Conservation (phyloP, 148 eudicot species). For the Cornus controversa region DNA sequence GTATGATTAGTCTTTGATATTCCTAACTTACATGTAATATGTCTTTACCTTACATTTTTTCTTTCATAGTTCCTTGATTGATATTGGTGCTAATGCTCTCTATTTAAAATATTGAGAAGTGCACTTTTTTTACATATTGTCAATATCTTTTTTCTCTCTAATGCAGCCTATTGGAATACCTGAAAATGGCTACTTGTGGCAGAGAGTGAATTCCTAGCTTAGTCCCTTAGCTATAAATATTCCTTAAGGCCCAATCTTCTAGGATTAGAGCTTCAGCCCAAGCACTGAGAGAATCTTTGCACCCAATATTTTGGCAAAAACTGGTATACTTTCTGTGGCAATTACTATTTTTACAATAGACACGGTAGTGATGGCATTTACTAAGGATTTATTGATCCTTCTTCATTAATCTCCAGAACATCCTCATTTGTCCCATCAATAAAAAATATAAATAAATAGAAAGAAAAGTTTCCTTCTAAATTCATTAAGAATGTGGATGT, state of each 20-base stretch:
- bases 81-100: too few species aligned
- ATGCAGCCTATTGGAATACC: conserved; percentile 91
- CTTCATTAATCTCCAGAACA: not conserved
- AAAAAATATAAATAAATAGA: not conserved
- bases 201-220: too few species aligned
- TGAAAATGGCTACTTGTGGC: too few species aligned
- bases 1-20: not conserved
- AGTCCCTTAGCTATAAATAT: conserved; percentile 98
- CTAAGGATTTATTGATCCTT: not conserved
- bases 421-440: not conserved
- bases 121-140: not conserved
- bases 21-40: too few species aligned
- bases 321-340: conserved; percentile 43
- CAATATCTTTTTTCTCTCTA: not conserved
- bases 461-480: not conserved
- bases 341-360: not conserved
- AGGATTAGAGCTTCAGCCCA: conserved; percentile 93
- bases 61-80: too few species aligned
- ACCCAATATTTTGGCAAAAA: conserved; percentile 93
- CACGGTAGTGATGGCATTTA: not conserved
- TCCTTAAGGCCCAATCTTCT: conserved; percentile 95
- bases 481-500: conserved; percentile 65
- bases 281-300: too few species aligned
- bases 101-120: not conserved
- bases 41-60: too few species aligned